Percentiles rank a stretch among this genome's conserved stretches.
These are phyloP conservation scores for Pichia insulana DNA, from an alignment of 805 yeast genomes.

Conservation along the genomic window DNA sequence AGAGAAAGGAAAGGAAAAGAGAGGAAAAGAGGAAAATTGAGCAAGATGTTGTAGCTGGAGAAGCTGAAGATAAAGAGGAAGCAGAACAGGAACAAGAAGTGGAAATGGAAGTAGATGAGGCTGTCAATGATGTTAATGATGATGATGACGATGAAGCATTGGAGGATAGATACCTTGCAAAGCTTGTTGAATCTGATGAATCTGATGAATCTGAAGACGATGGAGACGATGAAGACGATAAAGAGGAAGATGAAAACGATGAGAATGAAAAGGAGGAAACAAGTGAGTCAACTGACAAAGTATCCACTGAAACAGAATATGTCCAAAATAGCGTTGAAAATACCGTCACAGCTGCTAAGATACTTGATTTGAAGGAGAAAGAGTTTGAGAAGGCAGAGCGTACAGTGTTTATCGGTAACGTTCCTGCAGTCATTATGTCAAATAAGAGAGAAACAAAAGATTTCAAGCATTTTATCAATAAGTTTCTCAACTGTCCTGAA, in stretches of 20 bases:
- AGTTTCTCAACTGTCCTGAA: conserved; percentile 16
- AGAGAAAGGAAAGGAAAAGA: conserved; percentile 12
- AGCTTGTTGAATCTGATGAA: conserved; percentile 16
- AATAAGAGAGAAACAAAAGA: conserved; percentile 51
- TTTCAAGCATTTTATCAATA: conserved; percentile 55
- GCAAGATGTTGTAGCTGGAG: conserved; percentile 12
- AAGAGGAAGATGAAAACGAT: conserved; percentile 16
- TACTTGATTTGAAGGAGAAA: conserved; percentile 52
- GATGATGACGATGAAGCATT: conserved; percentile 29
- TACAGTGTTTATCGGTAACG: conserved; percentile 84
- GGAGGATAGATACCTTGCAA: conserved; percentile 13
- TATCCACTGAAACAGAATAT: conserved; percentile 13
- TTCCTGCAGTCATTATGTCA: conserved; percentile 55
- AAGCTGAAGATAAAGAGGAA: conserved; percentile 13
- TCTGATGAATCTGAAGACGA: conserved; percentile 19
- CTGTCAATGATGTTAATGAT: conserved; percentile 18
- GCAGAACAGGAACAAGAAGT: conserved; percentile 20
- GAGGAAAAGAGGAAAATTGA: conserved; percentile 18
- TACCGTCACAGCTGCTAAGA: conserved; percentile 32
- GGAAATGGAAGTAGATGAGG: conserved; percentile 22
- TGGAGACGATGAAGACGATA: conserved; percentile 21
- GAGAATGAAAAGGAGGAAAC: too few species aligned
- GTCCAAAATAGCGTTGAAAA: conserved; percentile 18
- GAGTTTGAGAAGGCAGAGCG: conserved; percentile 77
- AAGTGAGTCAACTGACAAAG: conserved; percentile 1